Base-by-base conservation (phyloP, 2,329 filamentous ascomycete species). In the Verruconis gallopava region DNA sequence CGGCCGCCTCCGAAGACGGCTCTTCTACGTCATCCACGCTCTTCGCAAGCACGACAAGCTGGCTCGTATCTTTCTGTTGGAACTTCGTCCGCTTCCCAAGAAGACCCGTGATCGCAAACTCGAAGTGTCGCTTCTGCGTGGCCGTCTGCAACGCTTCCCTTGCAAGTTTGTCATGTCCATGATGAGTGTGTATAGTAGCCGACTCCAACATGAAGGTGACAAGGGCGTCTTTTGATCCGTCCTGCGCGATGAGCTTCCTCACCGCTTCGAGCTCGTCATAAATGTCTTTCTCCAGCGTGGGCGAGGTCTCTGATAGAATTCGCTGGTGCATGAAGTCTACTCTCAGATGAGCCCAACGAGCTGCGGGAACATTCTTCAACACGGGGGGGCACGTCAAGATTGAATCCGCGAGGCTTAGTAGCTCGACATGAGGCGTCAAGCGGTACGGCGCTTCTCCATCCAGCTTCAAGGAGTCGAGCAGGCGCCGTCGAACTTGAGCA, bases 371-470 rank as follows among this genome's bases (percentile, higher is more conserved):
- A 38, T 65, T 65, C 46, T 66, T 63, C 48, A 64, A 55, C 21
- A 71, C 61, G 5, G 56, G 57, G 12, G 62, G 64, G 53, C 65
- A 67, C 11, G 65, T 73, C 45, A 77, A 54, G 5, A 75, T 60
- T 33, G 70, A 68, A 53, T 80, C 72, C 20, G 88, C 84, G 4
- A 95, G 66, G 48, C 77, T 79, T 47, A 96, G 82, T 1, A 96
- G 70, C 55, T 95, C 85, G 12, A 94, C 69, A 49, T 82, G 73
- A 1, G 88, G 85, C 15, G 86, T 86, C 44, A 93, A 71, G 37
- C 79, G 75, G 60, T 96, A 98, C 0, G 83, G 81, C 0, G 83
- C 80, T 36, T 93, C 80, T 9, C 91, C 91, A 57, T 98, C 91
- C 1, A 85, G 70, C 18, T 79, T 75, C 5, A 96, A 68, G 13